Evolutionary conservation across 2,329 filamentous ascomycete genomes (phyloP).

Genomic region (Neophaeococcomyces aloes): DNA sequence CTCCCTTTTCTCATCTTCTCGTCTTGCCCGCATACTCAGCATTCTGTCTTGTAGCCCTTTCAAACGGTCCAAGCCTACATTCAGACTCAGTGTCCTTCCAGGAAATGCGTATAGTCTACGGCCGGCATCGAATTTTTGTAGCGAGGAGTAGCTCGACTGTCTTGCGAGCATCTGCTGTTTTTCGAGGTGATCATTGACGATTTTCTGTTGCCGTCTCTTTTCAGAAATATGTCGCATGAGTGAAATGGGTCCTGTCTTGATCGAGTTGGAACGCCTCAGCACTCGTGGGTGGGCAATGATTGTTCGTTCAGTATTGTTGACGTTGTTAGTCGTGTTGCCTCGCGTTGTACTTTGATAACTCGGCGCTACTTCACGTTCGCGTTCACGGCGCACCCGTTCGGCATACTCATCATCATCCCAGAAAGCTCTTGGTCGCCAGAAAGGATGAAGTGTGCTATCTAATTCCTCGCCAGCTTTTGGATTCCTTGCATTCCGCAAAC

Average conservation of each 20-base stretch:
- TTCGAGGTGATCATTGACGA: constrained; percentile 10
- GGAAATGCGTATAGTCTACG: constrained; percentile 20
- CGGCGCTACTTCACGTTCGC: constrained; percentile 39
- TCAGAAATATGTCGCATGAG: constrained; percentile 27
- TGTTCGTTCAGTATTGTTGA: constrained; percentile 14
- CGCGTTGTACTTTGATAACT: constrained; percentile 24
- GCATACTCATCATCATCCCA: constrained; percentile 46
- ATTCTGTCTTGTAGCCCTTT: neutral
- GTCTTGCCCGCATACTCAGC: constrained; percentile 10
- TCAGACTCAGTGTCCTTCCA: constrained; percentile 28
- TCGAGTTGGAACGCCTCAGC: constrained; percentile 22
- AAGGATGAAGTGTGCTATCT: constrained; percentile 45
- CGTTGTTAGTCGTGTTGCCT: constrained; percentile 47
- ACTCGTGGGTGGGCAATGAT: no score
- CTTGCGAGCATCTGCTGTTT: constrained; percentile 11
- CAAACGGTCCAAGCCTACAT: constrained; percentile 23
- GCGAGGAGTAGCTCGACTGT: constrained; percentile 25
- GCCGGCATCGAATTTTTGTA: constrained; percentile 15
- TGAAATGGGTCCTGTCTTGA: constrained; percentile 31
- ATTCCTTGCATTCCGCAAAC: constrained; percentile 32
- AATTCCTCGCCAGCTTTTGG: constrained; percentile 34
- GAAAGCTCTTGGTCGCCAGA: constrained; percentile 54
- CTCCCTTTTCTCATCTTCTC: constrained; percentile 40
- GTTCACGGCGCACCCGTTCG: constrained; percentile 28
- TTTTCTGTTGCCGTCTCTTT: constrained; percentile 22